Conservation (phyloP, 2,329 filamentous ascomycete species). For the Cadophora luteo-olivacea region DNA sequence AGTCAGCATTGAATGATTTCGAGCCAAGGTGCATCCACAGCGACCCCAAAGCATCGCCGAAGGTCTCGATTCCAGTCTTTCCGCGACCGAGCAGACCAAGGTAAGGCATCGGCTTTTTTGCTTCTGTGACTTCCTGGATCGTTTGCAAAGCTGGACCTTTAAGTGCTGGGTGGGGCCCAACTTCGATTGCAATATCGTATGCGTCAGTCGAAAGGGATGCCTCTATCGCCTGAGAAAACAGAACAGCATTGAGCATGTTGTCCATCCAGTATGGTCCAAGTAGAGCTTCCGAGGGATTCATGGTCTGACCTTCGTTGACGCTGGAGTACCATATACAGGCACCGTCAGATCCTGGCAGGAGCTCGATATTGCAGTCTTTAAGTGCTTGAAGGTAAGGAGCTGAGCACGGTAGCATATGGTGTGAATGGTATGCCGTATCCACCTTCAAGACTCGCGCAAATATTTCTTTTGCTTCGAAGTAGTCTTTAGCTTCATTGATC, state of each 20-base stretch:
- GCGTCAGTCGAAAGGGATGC: conserved; percentile 8
- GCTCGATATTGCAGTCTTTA: conserved; percentile 22
- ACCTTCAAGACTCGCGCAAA: conserved; percentile 36
- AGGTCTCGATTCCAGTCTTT: conserved; percentile 28
- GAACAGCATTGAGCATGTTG: conserved; percentile 52
- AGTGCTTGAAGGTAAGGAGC: conserved; percentile 30
- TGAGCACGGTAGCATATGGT: conserved; percentile 36
- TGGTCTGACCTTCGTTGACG: conserved; percentile 14
- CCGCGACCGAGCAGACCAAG: conserved; percentile 20
- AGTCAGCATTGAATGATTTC: conserved; percentile 27
- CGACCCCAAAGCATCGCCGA: conserved; percentile 33
- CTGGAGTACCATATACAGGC: conserved; percentile 45
- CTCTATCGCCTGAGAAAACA: conserved; percentile 50
- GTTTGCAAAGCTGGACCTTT: conserved; percentile 40
- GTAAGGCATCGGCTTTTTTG: conserved; percentile 25
- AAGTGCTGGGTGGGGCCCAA: conserved; percentile 47
- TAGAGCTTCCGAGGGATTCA: conserved; percentile 2
- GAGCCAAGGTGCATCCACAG: conserved; percentile 35
- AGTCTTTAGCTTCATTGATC: conserved; percentile 23
- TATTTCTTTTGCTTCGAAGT: conserved; percentile 26
- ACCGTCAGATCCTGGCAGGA: conserved; percentile 39
- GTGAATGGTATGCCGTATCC: conserved; percentile 42
- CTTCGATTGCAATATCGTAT: conserved; percentile 37
- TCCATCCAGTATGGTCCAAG: conserved; percentile 37
- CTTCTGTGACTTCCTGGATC: conserved; percentile 11